Evolutionary conservation across 2,329 filamentous ascomycete species (phyloP), one percentile per base, ranked within the genome.

Genomic region (Rhinocladiella mackenziei): DNA sequence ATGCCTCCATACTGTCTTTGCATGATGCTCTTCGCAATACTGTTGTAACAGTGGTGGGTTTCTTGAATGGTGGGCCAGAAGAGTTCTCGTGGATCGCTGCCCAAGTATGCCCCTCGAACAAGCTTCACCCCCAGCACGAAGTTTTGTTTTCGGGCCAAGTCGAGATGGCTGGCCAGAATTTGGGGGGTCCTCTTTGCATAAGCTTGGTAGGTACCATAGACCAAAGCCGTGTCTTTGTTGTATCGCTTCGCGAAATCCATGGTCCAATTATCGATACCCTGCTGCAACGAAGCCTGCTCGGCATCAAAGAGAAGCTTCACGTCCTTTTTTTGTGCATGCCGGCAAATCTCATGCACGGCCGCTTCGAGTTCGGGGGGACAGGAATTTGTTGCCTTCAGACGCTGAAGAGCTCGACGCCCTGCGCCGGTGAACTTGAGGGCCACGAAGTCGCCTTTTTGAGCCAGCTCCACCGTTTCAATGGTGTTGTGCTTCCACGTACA

Each of bases 291-390:
- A 44, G 83, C 81, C 64, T 94, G 87, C 66, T 96, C 89, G 1
- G 88, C 89, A 52, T 94, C 87, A 51, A 94, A 87, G 2, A 94
- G 77, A 1, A 96, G 74, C 2, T 79, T 76, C 2, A 94, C 79
- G 17, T 82, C 79, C 39, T 82, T 80, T 26, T 77, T 69, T 2
- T 78, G 74, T 0, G 88, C 88, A 11, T 84, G 76, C 34, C 81
- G 71, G 66, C 88, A 94, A 53, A 94, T 82, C 36, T 78, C 72
- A 54, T 86, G 77, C 50, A 94, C 86, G 10, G 85, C 83, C 10
- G 75, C 66, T 39, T 76, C 73, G 58, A 95, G 80, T 5, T 76
- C 74, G 3, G 75, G 70, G 1, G 79, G 78, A 0, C 86, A 83
- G 2, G 75, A 71, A 2, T 79, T 69, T 36, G 81, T 75, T 45